Conservation (phyloP, 345 rosid species). For the Noccaea bulbosa region DNA sequence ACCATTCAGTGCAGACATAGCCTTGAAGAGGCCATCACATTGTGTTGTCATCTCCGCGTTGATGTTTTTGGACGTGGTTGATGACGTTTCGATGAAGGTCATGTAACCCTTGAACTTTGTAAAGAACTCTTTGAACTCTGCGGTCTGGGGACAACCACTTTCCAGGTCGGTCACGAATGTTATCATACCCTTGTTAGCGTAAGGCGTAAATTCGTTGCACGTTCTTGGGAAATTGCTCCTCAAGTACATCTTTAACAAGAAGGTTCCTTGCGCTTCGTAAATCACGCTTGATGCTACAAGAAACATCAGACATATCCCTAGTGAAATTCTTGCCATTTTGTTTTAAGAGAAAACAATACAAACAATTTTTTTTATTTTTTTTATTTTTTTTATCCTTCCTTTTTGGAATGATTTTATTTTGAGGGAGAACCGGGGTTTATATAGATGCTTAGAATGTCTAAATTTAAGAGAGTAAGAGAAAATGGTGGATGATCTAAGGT, state of each 20-base stretch:
- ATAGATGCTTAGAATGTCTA: slow-evolving; percentile 29
- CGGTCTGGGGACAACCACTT: slow-evolving; percentile 1
- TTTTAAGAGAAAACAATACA: background rate
- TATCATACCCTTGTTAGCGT: slow-evolving; percentile 28
- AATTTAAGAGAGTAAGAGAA: slow-evolving; percentile 19
- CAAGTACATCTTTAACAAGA: slow-evolving; percentile 31
- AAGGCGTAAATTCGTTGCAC: slow-evolving; percentile 30
- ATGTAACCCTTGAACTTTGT: slow-evolving; percentile 30
- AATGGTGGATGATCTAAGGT: slow-evolving; percentile 36
- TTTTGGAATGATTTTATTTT: slow-evolving; percentile 15
- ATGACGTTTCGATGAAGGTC: slow-evolving; percentile 13
- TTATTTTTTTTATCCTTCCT: background rate
- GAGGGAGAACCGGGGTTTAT: slow-evolving; percentile 7
- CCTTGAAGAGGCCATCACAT: slow-evolving; percentile 14
- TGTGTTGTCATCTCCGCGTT: slow-evolving; percentile 20
- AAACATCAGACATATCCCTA: slow-evolving; percentile 35
- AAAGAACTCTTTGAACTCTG: slow-evolving; percentile 37
- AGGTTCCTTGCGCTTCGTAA: slow-evolving; percentile 36
- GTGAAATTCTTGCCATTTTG: slow-evolving; percentile 36
- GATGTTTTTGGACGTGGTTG: background rate
- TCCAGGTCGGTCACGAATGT: slow-evolving; percentile 16
- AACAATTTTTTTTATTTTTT: background rate
- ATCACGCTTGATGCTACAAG: slow-evolving; percentile 41
- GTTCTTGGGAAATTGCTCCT: slow-evolving; percentile 10
- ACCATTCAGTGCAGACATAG: slow-evolving; percentile 27